These are phyloP conservation scores for Spiromastix sp. DNA, from an alignment of 2,329 filamentous ascomycete species.

Conservation along the genomic window DNA sequence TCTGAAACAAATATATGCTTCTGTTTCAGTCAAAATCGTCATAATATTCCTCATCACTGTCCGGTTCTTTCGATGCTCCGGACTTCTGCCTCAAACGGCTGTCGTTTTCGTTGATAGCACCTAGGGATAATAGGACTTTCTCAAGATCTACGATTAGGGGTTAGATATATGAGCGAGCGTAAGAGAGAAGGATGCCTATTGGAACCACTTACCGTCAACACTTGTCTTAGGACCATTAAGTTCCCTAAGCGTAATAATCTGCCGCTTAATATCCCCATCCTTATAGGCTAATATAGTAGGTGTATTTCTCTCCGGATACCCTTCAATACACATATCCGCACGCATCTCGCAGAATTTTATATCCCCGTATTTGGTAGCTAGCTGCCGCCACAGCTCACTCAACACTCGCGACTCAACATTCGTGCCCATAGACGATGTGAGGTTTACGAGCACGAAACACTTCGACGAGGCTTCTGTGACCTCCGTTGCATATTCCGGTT, in stretches of 20 bases:
- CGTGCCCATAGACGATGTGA: slow-evolving; percentile 65
- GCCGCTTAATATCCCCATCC: slow-evolving; percentile 83
- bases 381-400: slow-evolving; percentile 73
- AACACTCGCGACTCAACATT: slow-evolving; percentile 80
- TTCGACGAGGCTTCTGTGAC: slow-evolving; percentile 82
- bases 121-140: slow-evolving; percentile 67
- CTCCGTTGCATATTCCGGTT: slow-evolving; percentile 83
- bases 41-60: slow-evolving; percentile 43
- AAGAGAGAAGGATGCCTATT: background rate
- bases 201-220: slow-evolving; percentile 39
- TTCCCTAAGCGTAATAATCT: slow-evolving; percentile 79
- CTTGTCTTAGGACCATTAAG: slow-evolving; percentile 62
- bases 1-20: too few relatives aligned
- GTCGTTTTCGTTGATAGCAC: slow-evolving; percentile 69
- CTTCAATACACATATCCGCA: slow-evolving; percentile 86
- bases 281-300: slow-evolving; percentile 89
- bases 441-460: slow-evolving; percentile 60
- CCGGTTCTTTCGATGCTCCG: slow-evolving; percentile 43
- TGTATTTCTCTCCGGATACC: slow-evolving; percentile 89
- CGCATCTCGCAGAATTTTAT: slow-evolving; percentile 97
- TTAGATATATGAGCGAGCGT: slow-evolving; percentile 1
- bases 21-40: too few relatives aligned
- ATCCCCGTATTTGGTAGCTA: slow-evolving; percentile 78
- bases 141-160: slow-evolving; percentile 52
- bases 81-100: slow-evolving; percentile 55